Evolutionary conservation across 345 rosid species (phyloP).

Genomic region (Populus alba): DNA sequence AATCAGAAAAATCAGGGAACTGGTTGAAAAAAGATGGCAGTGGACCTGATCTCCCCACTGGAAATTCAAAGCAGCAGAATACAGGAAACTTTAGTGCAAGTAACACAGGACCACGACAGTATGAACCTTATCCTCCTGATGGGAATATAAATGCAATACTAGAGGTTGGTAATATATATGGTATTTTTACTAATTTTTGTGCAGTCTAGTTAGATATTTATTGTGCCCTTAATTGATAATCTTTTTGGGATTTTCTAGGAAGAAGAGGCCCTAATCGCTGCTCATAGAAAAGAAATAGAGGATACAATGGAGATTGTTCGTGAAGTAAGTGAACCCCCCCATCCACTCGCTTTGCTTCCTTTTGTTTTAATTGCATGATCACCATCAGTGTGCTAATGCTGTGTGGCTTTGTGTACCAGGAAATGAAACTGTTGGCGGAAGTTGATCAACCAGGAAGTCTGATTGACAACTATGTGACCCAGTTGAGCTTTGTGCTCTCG

Average conservation of each 20-base stretch:
- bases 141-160: constrained; percentile 78
- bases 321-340: constrained; percentile 52
- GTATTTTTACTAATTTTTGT: constrained; percentile 1
- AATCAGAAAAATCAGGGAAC: constrained; percentile 54
- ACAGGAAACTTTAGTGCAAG: constrained; percentile 37
- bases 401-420: constrained; percentile 39
- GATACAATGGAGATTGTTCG: constrained; percentile 98
- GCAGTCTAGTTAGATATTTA: background rate
- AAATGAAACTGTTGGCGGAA: constrained; percentile 91
- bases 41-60: constrained; percentile 44
- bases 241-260: constrained; percentile 46
- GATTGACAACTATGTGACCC: constrained; percentile 87
- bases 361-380: background rate
- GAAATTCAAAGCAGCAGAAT: constrained; percentile 43
- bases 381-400: background rate
- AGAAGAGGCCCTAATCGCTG: constrained; percentile 87
- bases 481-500: constrained; percentile 83
- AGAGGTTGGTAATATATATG: constrained; percentile 47
- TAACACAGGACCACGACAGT: constrained; percentile 42
- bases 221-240: background rate
- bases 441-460: constrained; percentile 96
- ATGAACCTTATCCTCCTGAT: constrained; percentile 55
- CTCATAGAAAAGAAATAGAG: constrained; percentile 98
- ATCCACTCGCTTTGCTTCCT: background rate
- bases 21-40: constrained; percentile 50